Evolutionary conservation across 805 yeast genomes (phyloP).

Genomic region (Candida tallmaniae): DNA sequence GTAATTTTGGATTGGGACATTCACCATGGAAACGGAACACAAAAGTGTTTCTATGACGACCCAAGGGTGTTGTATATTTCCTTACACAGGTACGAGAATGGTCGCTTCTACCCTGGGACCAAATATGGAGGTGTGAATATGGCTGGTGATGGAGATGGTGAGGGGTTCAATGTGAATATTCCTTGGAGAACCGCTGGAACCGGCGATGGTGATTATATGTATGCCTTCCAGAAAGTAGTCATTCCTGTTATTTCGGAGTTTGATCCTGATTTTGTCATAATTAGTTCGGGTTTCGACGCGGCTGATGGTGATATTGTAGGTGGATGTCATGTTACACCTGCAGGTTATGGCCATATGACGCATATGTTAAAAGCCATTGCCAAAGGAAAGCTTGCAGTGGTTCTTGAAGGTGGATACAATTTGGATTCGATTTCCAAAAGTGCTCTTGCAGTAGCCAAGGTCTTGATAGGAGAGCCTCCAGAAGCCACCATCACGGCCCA

Average conservation of each 20-base stretch:
- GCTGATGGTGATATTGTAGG: conserved; percentile 98
- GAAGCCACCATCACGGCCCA: conserved; percentile 60
- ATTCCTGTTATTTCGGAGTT: conserved; percentile 88
- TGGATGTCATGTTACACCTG: conserved; percentile 92
- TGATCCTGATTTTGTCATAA: conserved; percentile 87
- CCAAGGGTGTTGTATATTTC: conserved; percentile 90
- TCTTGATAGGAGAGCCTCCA: conserved; percentile 92
- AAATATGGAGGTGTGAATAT: conserved; percentile 76
- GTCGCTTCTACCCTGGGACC: conserved; percentile 92
- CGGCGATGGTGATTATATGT: conserved; percentile 92
- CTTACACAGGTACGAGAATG: conserved; percentile 87
- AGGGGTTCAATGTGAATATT: conserved; percentile 82
- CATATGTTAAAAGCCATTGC: conserved; percentile 85
- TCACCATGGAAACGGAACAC: conserved; percentile 99
- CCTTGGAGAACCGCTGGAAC: conserved; percentile 94
- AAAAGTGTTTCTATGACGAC: conserved; percentile 82
- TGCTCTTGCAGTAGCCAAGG: conserved; percentile 89
- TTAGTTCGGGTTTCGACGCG: conserved; percentile 96
- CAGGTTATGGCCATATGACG: conserved; percentile 96
- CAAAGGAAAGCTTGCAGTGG: conserved; percentile 81
- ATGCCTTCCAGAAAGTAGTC: conserved; percentile 81
- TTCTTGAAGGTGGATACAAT: conserved; percentile 95
- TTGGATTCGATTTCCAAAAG: conserved; percentile 85
- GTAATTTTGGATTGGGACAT: conserved; percentile 96
- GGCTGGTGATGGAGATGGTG: conserved; percentile 82